Evolutionary conservation across 2,329 filamentous ascomycete genomes (phyloP).

Genomic region (Colletotrichum melonis): DNA sequence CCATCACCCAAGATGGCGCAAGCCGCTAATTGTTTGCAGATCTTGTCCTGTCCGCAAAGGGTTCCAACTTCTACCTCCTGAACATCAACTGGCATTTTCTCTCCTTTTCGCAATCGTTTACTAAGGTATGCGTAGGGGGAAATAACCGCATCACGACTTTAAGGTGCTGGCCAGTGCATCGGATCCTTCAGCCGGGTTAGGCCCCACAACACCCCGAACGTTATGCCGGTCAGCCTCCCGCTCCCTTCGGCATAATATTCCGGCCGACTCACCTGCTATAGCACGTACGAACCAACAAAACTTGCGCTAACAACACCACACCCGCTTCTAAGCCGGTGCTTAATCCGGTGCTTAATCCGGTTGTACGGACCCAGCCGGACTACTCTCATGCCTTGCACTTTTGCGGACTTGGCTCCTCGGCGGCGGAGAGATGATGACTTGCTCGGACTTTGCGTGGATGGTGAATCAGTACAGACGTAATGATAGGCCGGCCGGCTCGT

Average conservation of each 20-base stretch:
- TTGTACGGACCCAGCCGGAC: too few relatives aligned
- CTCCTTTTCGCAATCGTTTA: neutral
- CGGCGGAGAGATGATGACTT: neutral
- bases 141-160: too few relatives aligned
- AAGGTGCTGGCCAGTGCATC: neutral
- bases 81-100: neutral
- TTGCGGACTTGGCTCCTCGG: neutral
- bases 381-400: neutral
- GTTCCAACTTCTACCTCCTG: neutral
- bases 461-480: neutral
- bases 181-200: neutral
- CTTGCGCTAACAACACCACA: too few relatives aligned
- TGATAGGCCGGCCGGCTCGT: neutral
- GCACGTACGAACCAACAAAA: too few relatives aligned
- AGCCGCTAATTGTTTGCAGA: neutral
- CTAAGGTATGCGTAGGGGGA: too few relatives aligned
- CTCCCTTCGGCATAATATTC: conserved; percentile 22
- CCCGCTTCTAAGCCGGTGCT: neutral
- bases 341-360: neutral
- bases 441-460: neutral
- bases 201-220: conserved; percentile 12
- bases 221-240: conserved; percentile 1
- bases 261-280: conserved; percentile 5
- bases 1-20: neutral
- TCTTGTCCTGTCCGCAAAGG: neutral